phyloP scores from a whole-genome alignment of 2,329 filamentous ascomycete species.

The Huntiella bhutanensis region DNA sequence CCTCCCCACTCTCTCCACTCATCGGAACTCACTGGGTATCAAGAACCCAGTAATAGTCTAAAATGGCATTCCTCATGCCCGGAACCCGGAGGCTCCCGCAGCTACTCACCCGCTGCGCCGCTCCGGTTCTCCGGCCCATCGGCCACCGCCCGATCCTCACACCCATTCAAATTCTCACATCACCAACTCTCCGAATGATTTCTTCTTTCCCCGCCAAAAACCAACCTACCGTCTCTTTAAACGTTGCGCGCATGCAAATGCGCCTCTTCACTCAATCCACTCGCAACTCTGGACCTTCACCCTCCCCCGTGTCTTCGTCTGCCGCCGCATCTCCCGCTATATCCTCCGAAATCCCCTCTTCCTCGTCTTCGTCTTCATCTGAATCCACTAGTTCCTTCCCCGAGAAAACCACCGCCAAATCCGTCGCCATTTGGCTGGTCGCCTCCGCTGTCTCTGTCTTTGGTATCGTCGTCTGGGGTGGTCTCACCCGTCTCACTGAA shows the following conservation, averaged over 20 bases:
- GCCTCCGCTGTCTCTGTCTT: constrained; percentile 87
- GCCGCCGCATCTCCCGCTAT: neutral
- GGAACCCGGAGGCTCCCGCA: constrained; percentile 10
- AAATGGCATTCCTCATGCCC: constrained; percentile 11
- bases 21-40: too few species aligned
- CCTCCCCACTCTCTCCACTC: too few species aligned
- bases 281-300: constrained; percentile 1
- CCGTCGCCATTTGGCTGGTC: constrained; percentile 80
- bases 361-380: constrained; percentile 2
- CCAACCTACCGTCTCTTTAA: neutral
- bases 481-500: constrained; percentile 82
- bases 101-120: neutral
- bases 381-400: constrained; percentile 21
- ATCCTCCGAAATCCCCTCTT: neutral
- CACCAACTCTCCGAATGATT: neutral
- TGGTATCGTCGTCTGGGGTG: constrained; percentile 89
- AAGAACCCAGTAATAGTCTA: neutral
- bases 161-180: neutral
- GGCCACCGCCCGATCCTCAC: constrained; percentile 3
- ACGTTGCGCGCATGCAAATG: constrained; percentile 2
- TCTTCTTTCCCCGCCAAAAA: neutral
- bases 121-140: neutral
- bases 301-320: constrained; percentile 1
- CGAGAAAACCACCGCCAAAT: constrained; percentile 49
- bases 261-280: constrained; percentile 8